Percentiles rank a stretch among this genome's conserved stretches.
Conservation (phyloP, 2,329 filamentous ascomycete genomes). For the Cytospora schulzeri region DNA sequence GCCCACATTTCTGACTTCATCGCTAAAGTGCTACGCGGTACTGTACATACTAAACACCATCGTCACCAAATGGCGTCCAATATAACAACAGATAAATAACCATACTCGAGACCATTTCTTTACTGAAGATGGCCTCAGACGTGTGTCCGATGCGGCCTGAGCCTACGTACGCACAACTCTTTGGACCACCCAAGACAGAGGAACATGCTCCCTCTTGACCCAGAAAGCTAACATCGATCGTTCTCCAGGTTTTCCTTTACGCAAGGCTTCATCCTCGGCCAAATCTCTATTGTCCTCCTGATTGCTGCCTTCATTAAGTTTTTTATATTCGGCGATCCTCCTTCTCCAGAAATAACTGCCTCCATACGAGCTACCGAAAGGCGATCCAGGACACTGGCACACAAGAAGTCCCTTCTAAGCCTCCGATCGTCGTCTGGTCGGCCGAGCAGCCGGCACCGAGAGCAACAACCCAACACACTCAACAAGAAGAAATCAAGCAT, state of each 20-base stretch:
- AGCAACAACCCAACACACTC: constrained; percentile 42
- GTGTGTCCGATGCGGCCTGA: constrained; percentile 47
- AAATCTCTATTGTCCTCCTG: constrained; percentile 87
- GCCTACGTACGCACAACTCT: constrained; percentile 45
- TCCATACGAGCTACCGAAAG: constrained; percentile 74
- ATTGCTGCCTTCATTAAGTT: constrained; percentile 98
- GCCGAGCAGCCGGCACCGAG: constrained; percentile 37
- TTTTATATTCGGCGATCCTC: constrained; percentile 97
- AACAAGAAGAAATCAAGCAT: constrained; percentile 72
- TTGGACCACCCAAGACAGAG: neutral
- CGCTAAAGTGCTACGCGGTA: neutral
- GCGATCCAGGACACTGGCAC: constrained; percentile 71
- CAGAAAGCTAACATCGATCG: constrained; percentile 8
- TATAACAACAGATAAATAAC: neutral
- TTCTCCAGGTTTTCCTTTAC: constrained; percentile 77
- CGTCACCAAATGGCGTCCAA: constrained; percentile 4
- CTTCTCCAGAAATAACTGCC: constrained; percentile 79
- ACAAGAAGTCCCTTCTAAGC: constrained; percentile 73
- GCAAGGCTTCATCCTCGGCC: constrained; percentile 88
- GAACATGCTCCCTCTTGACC: constrained; percentile 22
- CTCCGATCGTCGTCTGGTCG: constrained; percentile 48
- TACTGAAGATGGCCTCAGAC: constrained; percentile 42
- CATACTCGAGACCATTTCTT: neutral
- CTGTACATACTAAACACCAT: neutral
- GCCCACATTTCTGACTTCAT: constrained; percentile 27